Base-by-base conservation (phyloP, 768 basidiomycete species). In the Cyathus striatus region DNA sequence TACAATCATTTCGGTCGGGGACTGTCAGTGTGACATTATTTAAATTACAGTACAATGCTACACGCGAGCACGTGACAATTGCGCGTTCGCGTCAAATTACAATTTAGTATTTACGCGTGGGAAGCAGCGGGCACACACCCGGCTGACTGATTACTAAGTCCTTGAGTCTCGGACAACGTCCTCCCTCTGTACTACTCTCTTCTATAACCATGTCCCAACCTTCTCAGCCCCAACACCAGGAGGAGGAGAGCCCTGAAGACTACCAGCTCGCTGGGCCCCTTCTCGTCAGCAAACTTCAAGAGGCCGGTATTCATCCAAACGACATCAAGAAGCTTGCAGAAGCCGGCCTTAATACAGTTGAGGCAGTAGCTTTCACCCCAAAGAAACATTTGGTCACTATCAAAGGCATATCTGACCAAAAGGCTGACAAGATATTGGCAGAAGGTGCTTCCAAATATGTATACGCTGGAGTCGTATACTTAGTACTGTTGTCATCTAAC, bases 301-400 rank as follows among this genome's bases (percentile, higher is more conserved):
- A 95, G 68, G 81, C 82, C 14, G 95, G 95, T 6, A 89, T 97
- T 49, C 81, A 86, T 37, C 62, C 83, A 22, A 87, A 90, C 53
- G 96, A 98, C 57, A 84, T 94, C 69, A 91, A 94, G 78, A 98
- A 98, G 62, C 83, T 99, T 37, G 63, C 79, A 10, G 94, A 96
- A 40, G 90, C 89, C 23, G 96, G 96, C 10, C 76, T 89, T 46
- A 79, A 95, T 61, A 98, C 96, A 2, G 81, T 99, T 49, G 96
- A 99, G 60, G 80, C 91, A 13, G 91, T 98, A 40, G 94, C 92
- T 24, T 97, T 93, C 58, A 97, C 94, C 0, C 90, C 95, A 12
- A 96, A 97, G 78, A 98, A 97, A 69, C 73, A 73, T 40, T 68
- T 98, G 24, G 77, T 90, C 45, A 77, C 81, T 4, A 94, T 98